Evolutionary conservation across 2,329 filamentous ascomycete genomes (phyloP).

Genomic region (Graphiopsis chlorocephala): DNA sequence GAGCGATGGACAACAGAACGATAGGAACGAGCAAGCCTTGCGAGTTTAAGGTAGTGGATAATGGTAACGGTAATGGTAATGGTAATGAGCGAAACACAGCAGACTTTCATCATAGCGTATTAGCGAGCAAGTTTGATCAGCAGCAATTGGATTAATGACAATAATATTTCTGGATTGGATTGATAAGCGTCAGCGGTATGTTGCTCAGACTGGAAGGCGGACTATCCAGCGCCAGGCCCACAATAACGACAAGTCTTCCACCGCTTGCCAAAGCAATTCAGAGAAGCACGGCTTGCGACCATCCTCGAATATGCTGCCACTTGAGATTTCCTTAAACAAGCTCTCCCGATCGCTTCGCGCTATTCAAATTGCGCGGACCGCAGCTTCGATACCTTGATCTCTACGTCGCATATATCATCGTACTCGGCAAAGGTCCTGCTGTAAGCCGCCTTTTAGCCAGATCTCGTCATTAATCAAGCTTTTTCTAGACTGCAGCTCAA

Average conservation of each 20-base stretch:
- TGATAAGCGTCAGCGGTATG: background rate
- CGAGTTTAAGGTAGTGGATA: background rate
- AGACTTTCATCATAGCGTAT: background rate
- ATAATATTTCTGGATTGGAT: background rate
- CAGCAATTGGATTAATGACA: background rate
- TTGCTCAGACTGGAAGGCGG: background rate
- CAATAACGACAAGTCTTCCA: background rate
- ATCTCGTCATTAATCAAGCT: constrained; percentile 67
- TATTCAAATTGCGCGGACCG: too few species aligned
- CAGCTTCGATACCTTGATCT: too few species aligned
- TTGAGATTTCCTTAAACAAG: too few species aligned
- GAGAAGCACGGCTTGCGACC: background rate
- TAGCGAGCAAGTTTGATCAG: background rate
- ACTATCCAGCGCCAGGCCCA: background rate
- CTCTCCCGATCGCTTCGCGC: too few species aligned
- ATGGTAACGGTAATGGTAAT: background rate
- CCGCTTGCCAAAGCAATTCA: background rate
- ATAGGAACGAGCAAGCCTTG: too few species aligned
- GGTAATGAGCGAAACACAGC: background rate
- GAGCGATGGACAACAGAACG: background rate
- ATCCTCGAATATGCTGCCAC: too few species aligned
- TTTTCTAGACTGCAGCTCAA: constrained; percentile 65
- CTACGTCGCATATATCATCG: too few species aligned
- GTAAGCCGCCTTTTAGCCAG: constrained; percentile 60
- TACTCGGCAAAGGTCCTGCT: too few species aligned